Base-by-base conservation (phyloP, 2,329 filamentous ascomycete species). In the Pseudogymnoascus pannorum region DNA sequence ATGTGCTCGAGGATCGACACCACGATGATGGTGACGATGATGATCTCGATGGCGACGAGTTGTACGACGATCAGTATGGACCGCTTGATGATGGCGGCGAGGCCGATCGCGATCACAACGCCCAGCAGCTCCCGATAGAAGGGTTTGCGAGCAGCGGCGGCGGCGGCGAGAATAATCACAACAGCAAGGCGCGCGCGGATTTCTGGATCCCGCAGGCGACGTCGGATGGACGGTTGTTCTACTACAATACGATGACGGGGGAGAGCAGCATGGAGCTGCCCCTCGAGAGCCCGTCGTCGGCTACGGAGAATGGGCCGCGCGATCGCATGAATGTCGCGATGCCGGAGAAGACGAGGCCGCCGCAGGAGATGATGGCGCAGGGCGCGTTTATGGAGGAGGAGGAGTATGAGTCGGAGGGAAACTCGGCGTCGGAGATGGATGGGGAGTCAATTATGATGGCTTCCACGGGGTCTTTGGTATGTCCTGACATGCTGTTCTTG, bases 191-290 rank as follows among this genome's bases (percentile, higher is more conserved):
- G 68, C 87, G 93, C 72, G 92, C 93, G 51, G 93, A 95, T 66
- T 99, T 96, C 72, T 99, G 94, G 94, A 96, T 99, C 67, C 94
- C 94, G 16, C 94, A 99, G 77, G 94, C 92, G 12, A 99, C 94
- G 0, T 85, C 91, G 1, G 92, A 97, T 72, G 94, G 94, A 60
- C 84, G 92, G 61, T 77, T 99, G 22, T 99, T 95, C 75, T 99
- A 97, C 77, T 97, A 96, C 81, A 99, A 99, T 75, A 97, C 93
- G 65, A 86, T 97, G 77, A 99, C 94, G 0, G 92, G 93, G 61
- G 91, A 95, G 70, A 95, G 90, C 71, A 95, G 90, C 65, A 94
- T 92, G 85, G 94, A 99, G 72, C 78, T 99, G 64, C 94, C 94
- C 1, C 81, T 99, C 24, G 94, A 99, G 73, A 93, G 93, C 14